Evolutionary conservation across 2,329 filamentous ascomycete species (phyloP).

Genomic region (Fusarium neocosmosporiellum): DNA sequence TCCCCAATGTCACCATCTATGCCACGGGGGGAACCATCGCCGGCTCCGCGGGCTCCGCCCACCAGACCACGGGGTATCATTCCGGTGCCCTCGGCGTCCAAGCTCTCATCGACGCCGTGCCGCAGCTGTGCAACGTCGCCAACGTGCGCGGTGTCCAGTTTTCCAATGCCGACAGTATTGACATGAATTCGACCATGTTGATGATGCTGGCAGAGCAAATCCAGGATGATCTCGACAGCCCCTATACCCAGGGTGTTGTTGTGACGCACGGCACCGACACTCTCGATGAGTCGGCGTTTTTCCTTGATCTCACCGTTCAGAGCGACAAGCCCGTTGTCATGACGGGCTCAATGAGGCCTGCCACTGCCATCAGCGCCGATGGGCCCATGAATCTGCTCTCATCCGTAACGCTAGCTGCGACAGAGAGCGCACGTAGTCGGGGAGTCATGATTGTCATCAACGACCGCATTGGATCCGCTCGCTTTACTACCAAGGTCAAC

Average conservation of each 20-base stretch:
- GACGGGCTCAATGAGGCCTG: conserved; percentile 72
- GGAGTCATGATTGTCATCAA: conserved; percentile 71
- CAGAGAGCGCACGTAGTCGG: conserved; percentile 56
- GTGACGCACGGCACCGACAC: conserved; percentile 75
- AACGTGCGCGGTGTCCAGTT: conserved; percentile 66
- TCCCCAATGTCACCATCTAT: conserved; percentile 68
- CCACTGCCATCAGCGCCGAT: conserved; percentile 71
- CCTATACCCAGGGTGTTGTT: conserved; percentile 61
- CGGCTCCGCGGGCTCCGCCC: conserved; percentile 59
- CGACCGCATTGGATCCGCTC: conserved; percentile 68
- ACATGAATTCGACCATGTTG: conserved; percentile 61
- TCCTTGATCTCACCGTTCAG: conserved; percentile 67
- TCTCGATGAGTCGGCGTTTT: conserved; percentile 72
- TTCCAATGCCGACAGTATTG: conserved; percentile 59
- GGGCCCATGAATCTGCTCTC: conserved; percentile 72
- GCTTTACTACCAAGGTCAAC: conserved; percentile 70
- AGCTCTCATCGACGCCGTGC: conserved; percentile 64
- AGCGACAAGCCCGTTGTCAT: conserved; percentile 69
- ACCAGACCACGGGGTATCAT: conserved; percentile 58
- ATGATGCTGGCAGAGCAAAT: conserved; percentile 61
- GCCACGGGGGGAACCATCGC: conserved; percentile 71
- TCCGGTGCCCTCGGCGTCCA: conserved; percentile 60
- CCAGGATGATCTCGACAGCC: conserved; percentile 58
- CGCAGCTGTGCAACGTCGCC: conserved; percentile 63
- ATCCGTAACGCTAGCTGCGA: conserved; percentile 66